phyloP scores from a whole-genome alignment of 306 rosid species.

The Lablab purpureus region DNA sequence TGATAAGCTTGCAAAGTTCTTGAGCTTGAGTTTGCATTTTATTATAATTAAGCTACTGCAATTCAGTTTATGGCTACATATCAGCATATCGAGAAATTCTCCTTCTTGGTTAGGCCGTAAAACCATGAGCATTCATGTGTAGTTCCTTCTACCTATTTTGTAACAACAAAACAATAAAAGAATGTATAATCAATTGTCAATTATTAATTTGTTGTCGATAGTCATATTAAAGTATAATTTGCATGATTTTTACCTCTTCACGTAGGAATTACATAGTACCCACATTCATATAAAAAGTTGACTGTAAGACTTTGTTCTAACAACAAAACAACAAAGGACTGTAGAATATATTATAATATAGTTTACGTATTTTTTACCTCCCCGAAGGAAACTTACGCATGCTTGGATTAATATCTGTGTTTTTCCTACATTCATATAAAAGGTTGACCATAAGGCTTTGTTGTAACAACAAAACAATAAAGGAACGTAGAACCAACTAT shows the following conservation, averaged over 20 bases:
- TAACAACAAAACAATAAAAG: neutral
- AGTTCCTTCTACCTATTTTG: neutral
- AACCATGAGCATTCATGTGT: neutral
- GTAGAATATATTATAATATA: too few species aligned
- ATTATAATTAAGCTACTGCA: neutral
- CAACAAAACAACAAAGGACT: too few species aligned
- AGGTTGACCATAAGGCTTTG: too few species aligned
- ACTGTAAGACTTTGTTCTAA: neutral
- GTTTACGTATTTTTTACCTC: too few species aligned
- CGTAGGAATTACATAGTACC: neutral
- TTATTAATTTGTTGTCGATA: neutral
- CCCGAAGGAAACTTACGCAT: too few species aligned
- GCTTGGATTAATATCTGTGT: too few species aligned
- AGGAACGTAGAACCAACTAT: too few species aligned
- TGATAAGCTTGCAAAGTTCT: neutral
- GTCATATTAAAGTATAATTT: neutral
- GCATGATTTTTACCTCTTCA: neutral
- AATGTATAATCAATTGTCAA: neutral
- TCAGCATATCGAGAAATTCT: neutral
- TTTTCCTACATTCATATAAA: too few species aligned
- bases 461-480: too few species aligned
- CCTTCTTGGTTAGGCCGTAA: neutral
- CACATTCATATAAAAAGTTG: neutral
- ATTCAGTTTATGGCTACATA: neutral
- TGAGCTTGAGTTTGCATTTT: neutral